Conservation (phyloP, 257 asterid genomes). For the Solanum etuberosum region DNA sequence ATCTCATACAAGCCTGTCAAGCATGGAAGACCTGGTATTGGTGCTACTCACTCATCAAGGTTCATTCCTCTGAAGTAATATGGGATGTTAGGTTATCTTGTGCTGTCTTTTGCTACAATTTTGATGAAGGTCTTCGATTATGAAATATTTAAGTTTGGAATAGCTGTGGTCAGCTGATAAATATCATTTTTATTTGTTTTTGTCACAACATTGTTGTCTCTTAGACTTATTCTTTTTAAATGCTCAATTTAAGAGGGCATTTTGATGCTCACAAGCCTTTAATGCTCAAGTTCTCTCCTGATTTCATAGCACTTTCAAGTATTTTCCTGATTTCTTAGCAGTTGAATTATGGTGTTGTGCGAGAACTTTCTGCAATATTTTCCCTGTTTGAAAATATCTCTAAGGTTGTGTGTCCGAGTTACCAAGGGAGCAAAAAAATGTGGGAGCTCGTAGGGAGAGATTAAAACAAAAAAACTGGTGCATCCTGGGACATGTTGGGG, state of each 20-base stretch:
- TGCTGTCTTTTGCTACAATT: background rate
- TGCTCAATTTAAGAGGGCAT: background rate
- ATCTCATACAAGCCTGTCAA: constrained; percentile 28
- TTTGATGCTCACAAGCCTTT: background rate
- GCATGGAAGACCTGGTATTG: constrained; percentile 30
- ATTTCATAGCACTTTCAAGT: background rate
- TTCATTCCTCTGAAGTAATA: background rate
- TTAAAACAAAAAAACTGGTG: background rate
- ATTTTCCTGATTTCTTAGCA: background rate
- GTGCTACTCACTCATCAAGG: constrained; percentile 30
- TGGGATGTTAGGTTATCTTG: background rate
- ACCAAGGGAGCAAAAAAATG: background rate
- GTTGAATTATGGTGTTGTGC: background rate
- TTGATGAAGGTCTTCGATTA: background rate
- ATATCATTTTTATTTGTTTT: background rate
- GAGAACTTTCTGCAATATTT: background rate
- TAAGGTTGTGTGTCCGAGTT: background rate
- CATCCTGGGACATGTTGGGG: background rate
- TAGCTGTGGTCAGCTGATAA: background rate
- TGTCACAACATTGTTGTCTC: background rate
- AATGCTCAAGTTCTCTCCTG: background rate
- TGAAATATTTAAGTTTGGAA: background rate
- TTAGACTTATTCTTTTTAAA: background rate
- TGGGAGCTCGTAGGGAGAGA: too few species aligned
- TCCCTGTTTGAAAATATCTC: background rate